Conservation (phyloP, 495 filamentous ascomycete species). For the Aspergillus nidulans region DNA sequence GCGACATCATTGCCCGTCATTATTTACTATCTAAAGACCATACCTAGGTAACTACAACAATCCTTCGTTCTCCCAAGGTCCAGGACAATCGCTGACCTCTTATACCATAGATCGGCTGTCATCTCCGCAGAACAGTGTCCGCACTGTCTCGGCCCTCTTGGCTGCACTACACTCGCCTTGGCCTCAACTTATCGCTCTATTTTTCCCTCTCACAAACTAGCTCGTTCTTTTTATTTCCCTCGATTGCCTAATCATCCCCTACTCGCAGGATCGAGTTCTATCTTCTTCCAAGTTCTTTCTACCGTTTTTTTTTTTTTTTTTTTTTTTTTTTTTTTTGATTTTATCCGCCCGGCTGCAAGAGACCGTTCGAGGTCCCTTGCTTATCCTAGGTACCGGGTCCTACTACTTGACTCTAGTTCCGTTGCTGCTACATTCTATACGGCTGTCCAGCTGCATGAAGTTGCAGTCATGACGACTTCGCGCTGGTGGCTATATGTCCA, state of each 20-base stretch:
- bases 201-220: background rate
- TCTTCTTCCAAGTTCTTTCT: no score
- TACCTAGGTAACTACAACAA: background rate
- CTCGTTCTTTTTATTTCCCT: background rate
- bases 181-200: background rate
- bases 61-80: background rate
- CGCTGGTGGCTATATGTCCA: conserved; percentile 68
- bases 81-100: no score
- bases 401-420: background rate
- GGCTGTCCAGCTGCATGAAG: background rate
- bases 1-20: background rate
- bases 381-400: background rate
- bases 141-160: conserved; percentile 2
- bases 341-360: no score
- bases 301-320: no score
- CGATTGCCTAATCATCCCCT: background rate
- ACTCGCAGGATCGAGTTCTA: background rate
- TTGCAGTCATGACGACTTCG: conserved; percentile 40
- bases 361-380: background rate
- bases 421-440: background rate
- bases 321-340: no score
- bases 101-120: background rate
- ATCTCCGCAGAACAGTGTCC: background rate
- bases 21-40: background rate
- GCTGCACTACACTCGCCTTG: background rate